Base-by-base conservation (phyloP, 2,329 filamentous ascomycete species). In the Penicillium glabrum region DNA sequence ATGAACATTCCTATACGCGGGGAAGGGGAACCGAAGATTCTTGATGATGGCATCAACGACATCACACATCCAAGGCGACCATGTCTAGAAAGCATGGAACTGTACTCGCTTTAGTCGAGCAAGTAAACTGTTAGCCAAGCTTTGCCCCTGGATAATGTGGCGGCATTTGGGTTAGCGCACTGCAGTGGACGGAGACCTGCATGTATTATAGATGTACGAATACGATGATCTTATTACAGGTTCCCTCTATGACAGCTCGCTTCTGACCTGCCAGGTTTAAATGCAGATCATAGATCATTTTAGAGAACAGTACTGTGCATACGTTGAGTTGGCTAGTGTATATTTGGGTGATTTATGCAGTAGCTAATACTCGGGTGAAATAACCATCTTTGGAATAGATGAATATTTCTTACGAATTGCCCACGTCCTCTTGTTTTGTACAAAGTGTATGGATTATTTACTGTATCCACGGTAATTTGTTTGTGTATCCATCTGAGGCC, bases 1-100 rank as follows among this genome's bases (percentile, higher is more conserved):
- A 59, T 58, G 44, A 26, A 60, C 64, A 66, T 66, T 66, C 64
- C 61, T 10, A 21, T 3, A 29, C 27, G 46, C 56, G 53, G 31
- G 35, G 39, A 49, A 8, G 27, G 14, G 35, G 16, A 21, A 21
- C 35, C 19, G 9, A 14, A 41, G 39, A 64, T 62, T 64, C 62
- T 46, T 56, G 31, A 61, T 66, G 64, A 66, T 60, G 59, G 51
- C 19, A 47, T 48, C 26, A 14, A 16, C 31, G 31, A 33, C 31
- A 14, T 33, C 13, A 33, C 39, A 39, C n/a, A n/a, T 39, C 10
- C 35, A 39, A 39, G 35, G 35, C 35, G 31, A 33, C 31, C 31
- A 16, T 33, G 11, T 5, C 4, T 46, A 35, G 9, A 19, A 24
- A 24, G 13, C 45, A 27, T 16, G 37, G 26, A 35, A 39, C 11